Percentiles rank a stretch among this genome's conserved stretches.
Evolutionary conservation across 2,329 filamentous ascomycete species (phyloP).

Genomic region (Harringtonia aguacate): DNA sequence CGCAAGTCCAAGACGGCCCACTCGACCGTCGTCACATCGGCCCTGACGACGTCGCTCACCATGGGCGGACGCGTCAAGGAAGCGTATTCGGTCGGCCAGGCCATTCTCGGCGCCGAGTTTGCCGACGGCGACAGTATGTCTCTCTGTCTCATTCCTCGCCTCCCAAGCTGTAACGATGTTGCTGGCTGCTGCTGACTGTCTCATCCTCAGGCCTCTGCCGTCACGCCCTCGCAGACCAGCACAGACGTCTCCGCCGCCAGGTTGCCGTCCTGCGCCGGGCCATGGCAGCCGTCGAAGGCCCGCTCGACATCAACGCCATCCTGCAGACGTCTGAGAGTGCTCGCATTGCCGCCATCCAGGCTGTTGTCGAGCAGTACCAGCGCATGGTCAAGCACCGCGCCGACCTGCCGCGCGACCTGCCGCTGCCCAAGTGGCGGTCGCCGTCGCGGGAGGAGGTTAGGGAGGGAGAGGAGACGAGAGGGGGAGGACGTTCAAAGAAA

Average conservation of each 20-base stretch:
- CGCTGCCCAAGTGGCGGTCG: slow-evolving; percentile 9
- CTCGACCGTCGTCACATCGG: slow-evolving; percentile 13
- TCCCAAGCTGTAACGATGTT: too few relatives aligned
- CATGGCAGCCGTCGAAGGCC: slow-evolving; percentile 9
- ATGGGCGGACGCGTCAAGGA: slow-evolving; percentile 21
- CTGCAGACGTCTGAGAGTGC: slow-evolving; percentile 23
- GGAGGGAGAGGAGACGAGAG: too few relatives aligned
- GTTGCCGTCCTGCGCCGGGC: slow-evolving; percentile 17
- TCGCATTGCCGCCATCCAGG: slow-evolving; percentile 19
- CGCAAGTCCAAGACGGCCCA: slow-evolving; percentile 7
- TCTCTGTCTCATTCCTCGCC: slow-evolving; percentile 2
- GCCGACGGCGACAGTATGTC: slow-evolving; percentile 23
- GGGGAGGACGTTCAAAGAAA: too few relatives aligned
- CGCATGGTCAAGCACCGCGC: slow-evolving; percentile 20
- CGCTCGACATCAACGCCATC: slow-evolving; percentile 22
- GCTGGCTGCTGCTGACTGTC: background rate
- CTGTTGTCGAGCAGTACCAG: slow-evolving; percentile 24
- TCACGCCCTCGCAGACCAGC: slow-evolving; percentile 17
- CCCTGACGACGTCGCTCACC: slow-evolving; percentile 22
- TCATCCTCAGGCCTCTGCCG: slow-evolving; percentile 17
- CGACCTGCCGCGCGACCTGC: slow-evolving; percentile 17
- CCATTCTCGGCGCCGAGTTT: slow-evolving; percentile 24
- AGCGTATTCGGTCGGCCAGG: slow-evolving; percentile 20
- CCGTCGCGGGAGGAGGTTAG: slow-evolving; percentile 1
- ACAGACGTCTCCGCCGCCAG: slow-evolving; percentile 17